A percentile compares a stretch with the other conserved stretches of the same genome.
Conservation (phyloP, 805 yeast genomes). For the Candida dajiaensis region DNA sequence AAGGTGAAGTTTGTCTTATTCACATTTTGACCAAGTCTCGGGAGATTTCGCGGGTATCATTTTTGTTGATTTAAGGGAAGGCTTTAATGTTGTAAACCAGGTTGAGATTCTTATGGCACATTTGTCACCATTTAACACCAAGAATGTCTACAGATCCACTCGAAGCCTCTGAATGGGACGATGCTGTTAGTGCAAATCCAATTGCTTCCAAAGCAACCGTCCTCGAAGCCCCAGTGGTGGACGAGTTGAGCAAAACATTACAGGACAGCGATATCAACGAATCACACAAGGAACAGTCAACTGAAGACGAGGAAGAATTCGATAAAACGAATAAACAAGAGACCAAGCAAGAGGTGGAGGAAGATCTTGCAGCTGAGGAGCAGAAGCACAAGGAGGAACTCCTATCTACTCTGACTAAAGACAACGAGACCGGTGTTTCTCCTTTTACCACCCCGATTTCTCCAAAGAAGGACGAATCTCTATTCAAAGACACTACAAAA, state of each 20-base stretch:
- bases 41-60: not conserved
- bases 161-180: constrained; percentile 59
- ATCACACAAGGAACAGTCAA: constrained; percentile 1
- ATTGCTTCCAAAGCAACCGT: not conserved
- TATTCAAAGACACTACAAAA: constrained; percentile 25
- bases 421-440: constrained; percentile 5
- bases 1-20: not conserved
- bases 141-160: constrained; percentile 34
- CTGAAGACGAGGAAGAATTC: constrained; percentile 1
- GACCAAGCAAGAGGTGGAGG: not conserved
- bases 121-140: not conserved
- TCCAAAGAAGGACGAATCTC: constrained; percentile 27
- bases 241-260: constrained; percentile 18
- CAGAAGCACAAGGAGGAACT: constrained; percentile 18
- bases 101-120: no score
- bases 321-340: constrained; percentile 1
- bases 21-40: not conserved
- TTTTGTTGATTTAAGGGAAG: not conserved
- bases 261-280: constrained; percentile 6
- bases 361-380: constrained; percentile 3
- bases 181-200: constrained; percentile 36
- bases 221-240: constrained; percentile 3
- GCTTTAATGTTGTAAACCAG: no score
- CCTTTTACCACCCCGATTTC: constrained; percentile 11
- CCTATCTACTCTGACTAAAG: constrained; percentile 38